Conservation (phyloP, 768 basidiomycete species). For the Leccinum pellstonianum region DNA sequence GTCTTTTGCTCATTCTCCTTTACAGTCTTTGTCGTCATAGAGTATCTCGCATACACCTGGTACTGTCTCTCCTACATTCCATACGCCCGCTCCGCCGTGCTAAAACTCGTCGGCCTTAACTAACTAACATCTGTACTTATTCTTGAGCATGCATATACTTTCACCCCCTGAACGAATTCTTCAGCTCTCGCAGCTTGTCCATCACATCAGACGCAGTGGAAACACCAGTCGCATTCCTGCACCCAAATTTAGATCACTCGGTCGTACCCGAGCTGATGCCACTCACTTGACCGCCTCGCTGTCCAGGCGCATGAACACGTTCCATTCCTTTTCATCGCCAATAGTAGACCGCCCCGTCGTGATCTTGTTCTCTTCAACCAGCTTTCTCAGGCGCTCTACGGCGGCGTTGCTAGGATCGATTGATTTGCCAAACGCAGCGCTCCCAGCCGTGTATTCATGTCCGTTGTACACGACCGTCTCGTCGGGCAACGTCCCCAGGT, state of each 20-base stretch:
- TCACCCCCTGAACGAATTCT: constrained; percentile 80
- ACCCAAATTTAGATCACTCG: neutral
- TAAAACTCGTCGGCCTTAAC: constrained; percentile 55
- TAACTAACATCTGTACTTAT: neutral
- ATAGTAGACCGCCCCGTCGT: constrained; percentile 87
- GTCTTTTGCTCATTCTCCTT: neutral
- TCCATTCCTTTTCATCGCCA: constrained; percentile 92
- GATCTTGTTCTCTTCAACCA: constrained; percentile 56
- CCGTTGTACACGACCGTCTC: constrained; percentile 83
- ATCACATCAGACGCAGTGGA: constrained; percentile 56
- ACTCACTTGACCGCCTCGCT: constrained; percentile 63
- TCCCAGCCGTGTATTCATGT: constrained; percentile 87
- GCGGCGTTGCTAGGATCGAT: constrained; percentile 64
- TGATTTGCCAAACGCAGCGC: constrained; percentile 64
- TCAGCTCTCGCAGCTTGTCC: constrained; percentile 72
- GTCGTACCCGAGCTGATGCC: neutral
- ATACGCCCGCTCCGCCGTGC: constrained; percentile 76
- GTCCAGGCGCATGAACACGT: constrained; percentile 87
- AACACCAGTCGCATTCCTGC: constrained; percentile 51
- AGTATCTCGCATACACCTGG: constrained; percentile 92
- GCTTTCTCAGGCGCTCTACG: constrained; percentile 54
- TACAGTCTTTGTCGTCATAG: constrained; percentile 85
- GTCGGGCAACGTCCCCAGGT: constrained; percentile 72
- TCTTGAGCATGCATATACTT: neutral
- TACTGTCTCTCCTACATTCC: constrained; percentile 88